phyloP scores from a whole-genome alignment of 2,329 filamentous ascomycete species.

The Plectosphaerella cucumerina region DNA sequence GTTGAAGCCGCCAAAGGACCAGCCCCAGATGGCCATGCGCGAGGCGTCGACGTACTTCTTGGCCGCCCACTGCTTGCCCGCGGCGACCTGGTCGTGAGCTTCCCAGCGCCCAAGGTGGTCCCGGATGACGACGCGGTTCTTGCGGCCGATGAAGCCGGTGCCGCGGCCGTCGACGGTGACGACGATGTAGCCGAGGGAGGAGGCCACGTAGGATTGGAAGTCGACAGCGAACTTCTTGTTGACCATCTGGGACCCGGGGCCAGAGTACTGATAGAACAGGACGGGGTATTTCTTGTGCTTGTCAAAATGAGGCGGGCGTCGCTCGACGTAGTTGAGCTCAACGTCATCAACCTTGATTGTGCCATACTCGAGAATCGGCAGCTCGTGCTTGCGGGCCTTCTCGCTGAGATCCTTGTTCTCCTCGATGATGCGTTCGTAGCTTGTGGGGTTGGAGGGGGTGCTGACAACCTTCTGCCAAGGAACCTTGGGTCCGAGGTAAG shows the following conservation, averaged over 20 bases:
- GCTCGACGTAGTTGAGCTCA: constrained; percentile 70
- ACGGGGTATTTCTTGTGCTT: constrained; percentile 84
- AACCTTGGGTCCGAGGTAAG: constrained; percentile 77
- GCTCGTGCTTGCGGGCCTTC: constrained; percentile 69
- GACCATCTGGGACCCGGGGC: constrained; percentile 88
- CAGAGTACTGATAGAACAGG: constrained; percentile 91
- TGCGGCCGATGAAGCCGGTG: constrained; percentile 84
- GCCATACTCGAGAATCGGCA: constrained; percentile 78
- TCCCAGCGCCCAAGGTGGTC: constrained; percentile 83
- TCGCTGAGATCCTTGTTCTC: constrained; percentile 68
- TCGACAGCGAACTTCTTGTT: constrained; percentile 76
- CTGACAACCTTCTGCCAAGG: constrained; percentile 90
- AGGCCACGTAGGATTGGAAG: constrained; percentile 86
- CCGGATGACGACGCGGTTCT: constrained; percentile 75
- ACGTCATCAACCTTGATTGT: constrained; percentile 81
- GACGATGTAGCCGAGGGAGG: constrained; percentile 83
- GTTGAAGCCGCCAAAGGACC: constrained; percentile 96
- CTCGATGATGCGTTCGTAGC: constrained; percentile 70
- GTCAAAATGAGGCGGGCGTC: constrained; percentile 85
- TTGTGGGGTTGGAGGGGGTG: constrained; percentile 63
- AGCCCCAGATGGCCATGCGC: constrained; percentile 93
- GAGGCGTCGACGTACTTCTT: constrained; percentile 79
- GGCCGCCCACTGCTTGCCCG: constrained; percentile 76
- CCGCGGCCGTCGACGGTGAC: constrained; percentile 92
- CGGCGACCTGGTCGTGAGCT: constrained; percentile 84